Conservation (phyloP, 2,329 filamentous ascomycete species). For the Pseudogymnoascus sp. region DNA sequence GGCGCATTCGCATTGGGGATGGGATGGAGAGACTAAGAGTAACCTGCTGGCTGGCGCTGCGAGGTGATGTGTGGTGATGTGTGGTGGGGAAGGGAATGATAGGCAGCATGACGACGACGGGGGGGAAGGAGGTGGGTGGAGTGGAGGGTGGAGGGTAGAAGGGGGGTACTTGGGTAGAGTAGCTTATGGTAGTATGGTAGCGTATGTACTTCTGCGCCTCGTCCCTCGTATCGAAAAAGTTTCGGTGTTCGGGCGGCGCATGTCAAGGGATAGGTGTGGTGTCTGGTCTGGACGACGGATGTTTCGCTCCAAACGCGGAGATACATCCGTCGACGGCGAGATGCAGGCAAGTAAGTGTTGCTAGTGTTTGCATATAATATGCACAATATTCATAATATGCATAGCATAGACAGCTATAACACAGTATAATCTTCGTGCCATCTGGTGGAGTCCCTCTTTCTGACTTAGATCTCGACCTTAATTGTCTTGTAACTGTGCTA, state of each 20-base stretch:
- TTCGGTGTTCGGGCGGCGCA: not conserved
- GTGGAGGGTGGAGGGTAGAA: not conserved
- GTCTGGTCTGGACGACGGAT: not conserved
- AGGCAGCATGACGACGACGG: constrained; percentile 4
- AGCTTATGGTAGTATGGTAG: not conserved
- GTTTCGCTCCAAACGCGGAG: constrained; percentile 3
- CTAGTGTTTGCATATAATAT: too few species aligned
- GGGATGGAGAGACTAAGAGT: not conserved
- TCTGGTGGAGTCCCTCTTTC: not conserved
- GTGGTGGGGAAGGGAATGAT: not conserved
- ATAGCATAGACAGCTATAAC: not conserved
- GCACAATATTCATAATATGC: not conserved
- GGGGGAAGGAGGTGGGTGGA: not conserved
- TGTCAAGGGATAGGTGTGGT: not conserved
- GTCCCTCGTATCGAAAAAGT: not conserved
- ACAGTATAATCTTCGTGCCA: not conserved
- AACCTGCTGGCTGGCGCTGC: not conserved
- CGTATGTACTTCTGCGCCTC: not conserved
- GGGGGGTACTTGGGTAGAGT: not conserved
- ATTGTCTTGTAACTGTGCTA: not conserved
- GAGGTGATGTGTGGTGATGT: not conserved
- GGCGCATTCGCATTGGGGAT: constrained; percentile 3
- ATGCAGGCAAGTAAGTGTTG: not conserved
- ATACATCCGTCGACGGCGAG: not conserved
- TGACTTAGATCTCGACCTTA: not conserved